Conservation (phyloP, 768 basidiomycete genomes). For the Pleurotus ostreatus region DNA sequence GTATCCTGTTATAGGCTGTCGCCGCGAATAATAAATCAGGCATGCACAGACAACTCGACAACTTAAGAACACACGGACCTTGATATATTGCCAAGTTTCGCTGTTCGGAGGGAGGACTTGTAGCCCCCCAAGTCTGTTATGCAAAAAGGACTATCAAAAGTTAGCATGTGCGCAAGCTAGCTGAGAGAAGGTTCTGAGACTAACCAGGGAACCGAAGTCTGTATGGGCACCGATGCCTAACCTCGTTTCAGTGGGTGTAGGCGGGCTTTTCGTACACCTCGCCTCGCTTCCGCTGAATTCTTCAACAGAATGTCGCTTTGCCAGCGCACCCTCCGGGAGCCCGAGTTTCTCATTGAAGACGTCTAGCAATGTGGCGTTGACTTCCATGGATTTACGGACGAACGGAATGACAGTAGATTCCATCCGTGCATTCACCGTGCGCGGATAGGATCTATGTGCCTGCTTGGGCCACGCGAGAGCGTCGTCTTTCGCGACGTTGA, state of each 20-base stretch:
- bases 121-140: constrained; percentile 42
- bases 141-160: constrained; percentile 28
- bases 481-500: constrained; percentile 70
- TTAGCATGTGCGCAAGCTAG: not conserved
- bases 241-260: constrained; percentile 26
- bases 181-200: not conserved
- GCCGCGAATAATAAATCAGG: too few species aligned
- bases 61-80: constrained; percentile 19
- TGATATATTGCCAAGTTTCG: constrained; percentile 36
- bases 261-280: constrained; percentile 48
- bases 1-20: constrained; percentile 36
- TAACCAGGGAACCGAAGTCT: constrained; percentile 22
- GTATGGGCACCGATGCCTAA: constrained; percentile 42
- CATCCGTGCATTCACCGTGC: constrained; percentile 48
- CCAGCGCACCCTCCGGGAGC: constrained; percentile 45
- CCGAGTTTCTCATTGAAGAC: constrained; percentile 57
- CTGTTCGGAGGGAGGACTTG: constrained; percentile 37
- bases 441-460: constrained; percentile 56
- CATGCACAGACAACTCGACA: too few species aligned
- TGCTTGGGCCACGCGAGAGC: constrained; percentile 53
- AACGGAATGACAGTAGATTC: constrained; percentile 46
- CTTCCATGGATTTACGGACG: constrained; percentile 49
- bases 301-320: constrained; percentile 33
- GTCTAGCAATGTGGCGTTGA: constrained; percentile 48
- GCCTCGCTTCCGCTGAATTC: constrained; percentile 57